These are phyloP conservation scores for Capsicum baccatum DNA, from an alignment of 257 asterid genomes.

Conservation along the genomic window DNA sequence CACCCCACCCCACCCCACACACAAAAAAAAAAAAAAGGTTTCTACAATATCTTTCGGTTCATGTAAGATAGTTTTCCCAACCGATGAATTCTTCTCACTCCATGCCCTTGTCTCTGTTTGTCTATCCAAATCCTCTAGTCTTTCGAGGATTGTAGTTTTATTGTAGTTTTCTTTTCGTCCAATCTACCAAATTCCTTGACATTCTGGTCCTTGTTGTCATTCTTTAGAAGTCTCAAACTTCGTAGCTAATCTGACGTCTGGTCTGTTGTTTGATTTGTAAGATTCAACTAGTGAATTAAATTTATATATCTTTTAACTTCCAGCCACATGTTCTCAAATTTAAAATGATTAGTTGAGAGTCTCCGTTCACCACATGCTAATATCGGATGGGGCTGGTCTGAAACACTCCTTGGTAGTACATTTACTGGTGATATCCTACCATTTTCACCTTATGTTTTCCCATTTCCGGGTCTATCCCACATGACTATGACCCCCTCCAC, in stretches of 20 bases:
- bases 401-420: background rate
- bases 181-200: constrained; percentile 1
- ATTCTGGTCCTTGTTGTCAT: background rate
- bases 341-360: background rate
- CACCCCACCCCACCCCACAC: background rate
- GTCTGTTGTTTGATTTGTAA: background rate
- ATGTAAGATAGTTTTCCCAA: background rate
- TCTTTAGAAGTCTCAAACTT: background rate
- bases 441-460: background rate
- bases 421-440: background rate
- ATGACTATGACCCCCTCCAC: no score
- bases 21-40: background rate
- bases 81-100: background rate
- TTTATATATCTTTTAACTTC: background rate
- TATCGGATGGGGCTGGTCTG: background rate
- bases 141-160: background rate
- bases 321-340: background rate
- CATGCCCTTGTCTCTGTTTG: background rate
- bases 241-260: background rate
- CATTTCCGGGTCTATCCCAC: background rate
- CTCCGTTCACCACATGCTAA: background rate
- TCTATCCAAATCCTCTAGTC: background rate
- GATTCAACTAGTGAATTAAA: background rate
- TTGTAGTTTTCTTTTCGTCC: background rate
- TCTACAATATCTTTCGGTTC: background rate